These are phyloP conservation scores for Chenopodium album DNA, from an alignment of 148 eudicot species.

Conservation along the genomic window DNA sequence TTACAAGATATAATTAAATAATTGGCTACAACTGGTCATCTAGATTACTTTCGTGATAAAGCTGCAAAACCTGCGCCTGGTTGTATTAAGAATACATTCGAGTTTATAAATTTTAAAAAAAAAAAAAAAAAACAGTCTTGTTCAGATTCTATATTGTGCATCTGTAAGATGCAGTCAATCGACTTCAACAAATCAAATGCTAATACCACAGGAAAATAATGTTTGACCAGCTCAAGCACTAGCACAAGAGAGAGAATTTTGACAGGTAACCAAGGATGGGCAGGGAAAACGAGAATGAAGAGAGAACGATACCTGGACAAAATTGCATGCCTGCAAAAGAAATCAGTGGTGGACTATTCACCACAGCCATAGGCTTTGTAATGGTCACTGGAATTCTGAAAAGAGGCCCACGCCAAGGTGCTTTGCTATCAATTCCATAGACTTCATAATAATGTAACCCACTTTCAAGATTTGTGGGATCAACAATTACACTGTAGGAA, in stretches of 20 bases:
- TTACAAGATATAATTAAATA: too few relatives aligned
- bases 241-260: not conserved
- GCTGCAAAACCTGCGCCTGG: too few relatives aligned
- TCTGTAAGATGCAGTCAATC: not conserved
- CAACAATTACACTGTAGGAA: constrained; percentile 72
- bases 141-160: too few relatives aligned
- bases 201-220: not conserved
- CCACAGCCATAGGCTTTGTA: constrained; percentile 71
- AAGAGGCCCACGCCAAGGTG: constrained; percentile 97
- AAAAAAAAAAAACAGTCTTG: too few relatives aligned
- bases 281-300: not conserved
- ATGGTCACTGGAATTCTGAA: constrained; percentile 88
- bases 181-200: constrained; percentile 3
- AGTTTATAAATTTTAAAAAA: too few relatives aligned
- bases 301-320: constrained; percentile 54
- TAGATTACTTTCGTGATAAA: too few relatives aligned
- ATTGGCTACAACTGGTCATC: too few relatives aligned
- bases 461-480: constrained; percentile 70
- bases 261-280: not conserved
- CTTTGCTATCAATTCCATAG: constrained; percentile 74
- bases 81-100: not conserved
- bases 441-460: constrained; percentile 88
- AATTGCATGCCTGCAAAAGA: constrained; percentile 69
- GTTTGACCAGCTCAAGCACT: not conserved
- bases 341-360: constrained; percentile 63